Conservation (phyloP, 352 stramenopile genomes). For the Globisporangium heterothallicum region DNA sequence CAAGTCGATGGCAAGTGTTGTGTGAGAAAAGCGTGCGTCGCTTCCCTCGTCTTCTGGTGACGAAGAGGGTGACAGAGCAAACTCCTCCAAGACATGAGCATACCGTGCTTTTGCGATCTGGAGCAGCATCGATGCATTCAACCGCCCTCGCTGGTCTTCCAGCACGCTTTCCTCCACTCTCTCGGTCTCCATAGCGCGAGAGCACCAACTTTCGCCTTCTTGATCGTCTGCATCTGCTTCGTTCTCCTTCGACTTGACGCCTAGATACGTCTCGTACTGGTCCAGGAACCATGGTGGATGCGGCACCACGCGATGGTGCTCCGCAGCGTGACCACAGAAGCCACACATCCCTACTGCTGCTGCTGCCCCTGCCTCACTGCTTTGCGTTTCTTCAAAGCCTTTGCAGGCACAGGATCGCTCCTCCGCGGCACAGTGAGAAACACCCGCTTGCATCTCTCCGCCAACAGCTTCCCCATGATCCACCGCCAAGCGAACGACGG, state of each 20-base stretch:
- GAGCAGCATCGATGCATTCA: slow-evolving; percentile 8
- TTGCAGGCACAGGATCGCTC: slow-evolving; percentile 44
- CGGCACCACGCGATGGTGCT: slow-evolving; percentile 28
- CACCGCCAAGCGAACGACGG: slow-evolving; percentile 33
- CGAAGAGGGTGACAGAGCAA: no score
- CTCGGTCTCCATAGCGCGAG: no score
- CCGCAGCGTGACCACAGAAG: slow-evolving; percentile 41
- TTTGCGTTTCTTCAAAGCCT: slow-evolving; percentile 34
- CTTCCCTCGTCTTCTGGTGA: no score
- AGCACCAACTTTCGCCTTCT: no score
- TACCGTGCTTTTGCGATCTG: slow-evolving; percentile 11
- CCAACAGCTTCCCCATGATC: slow-evolving; percentile 29
- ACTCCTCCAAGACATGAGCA: background rate
- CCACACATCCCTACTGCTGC: slow-evolving; percentile 16
- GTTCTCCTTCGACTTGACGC: background rate
- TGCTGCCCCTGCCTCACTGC: background rate
- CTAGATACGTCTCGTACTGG: slow-evolving; percentile 58
- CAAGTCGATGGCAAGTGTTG: background rate
- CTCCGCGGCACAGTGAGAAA: slow-evolving; percentile 48
- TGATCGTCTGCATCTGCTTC: background rate
- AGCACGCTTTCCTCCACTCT: slow-evolving; percentile 11
- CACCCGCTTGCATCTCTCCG: slow-evolving; percentile 20
- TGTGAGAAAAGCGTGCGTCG: no score
- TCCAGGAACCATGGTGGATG: slow-evolving; percentile 67
- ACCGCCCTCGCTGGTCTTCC: slow-evolving; percentile 15